A percentile compares a stretch with the other conserved stretches of the same genome.
phyloP scores from a whole-genome alignment of 2,329 filamentous ascomycete species.

The Sporothrix euskadiensis region DNA sequence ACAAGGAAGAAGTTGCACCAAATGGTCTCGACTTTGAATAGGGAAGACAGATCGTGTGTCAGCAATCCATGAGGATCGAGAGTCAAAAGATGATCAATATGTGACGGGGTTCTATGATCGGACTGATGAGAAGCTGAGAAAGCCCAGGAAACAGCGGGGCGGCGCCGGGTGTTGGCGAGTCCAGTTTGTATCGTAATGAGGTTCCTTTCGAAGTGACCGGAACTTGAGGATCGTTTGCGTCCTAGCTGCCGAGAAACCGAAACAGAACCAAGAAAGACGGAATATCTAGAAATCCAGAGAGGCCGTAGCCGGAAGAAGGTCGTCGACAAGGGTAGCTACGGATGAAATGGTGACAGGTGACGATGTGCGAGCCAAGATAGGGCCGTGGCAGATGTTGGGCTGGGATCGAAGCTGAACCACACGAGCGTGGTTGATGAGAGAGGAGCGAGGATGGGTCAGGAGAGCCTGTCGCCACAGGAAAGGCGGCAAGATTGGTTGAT shows the following conservation, averaged over 20 bases:
- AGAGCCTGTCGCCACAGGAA: slow-evolving; percentile 7
- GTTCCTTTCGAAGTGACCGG: neutral
- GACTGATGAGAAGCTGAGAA: neutral
- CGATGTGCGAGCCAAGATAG: neutral
- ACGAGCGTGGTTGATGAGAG: no score
- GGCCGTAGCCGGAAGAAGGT: no score
- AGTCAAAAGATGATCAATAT: neutral
- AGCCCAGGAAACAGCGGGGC: no score
- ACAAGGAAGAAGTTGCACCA: neutral
- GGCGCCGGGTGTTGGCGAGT: neutral
- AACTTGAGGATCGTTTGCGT: neutral
- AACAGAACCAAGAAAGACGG: neutral
- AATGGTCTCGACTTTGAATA: neutral
- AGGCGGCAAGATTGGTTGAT: slow-evolving; percentile 22
- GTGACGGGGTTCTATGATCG: neutral
- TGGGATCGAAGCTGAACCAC: slow-evolving; percentile 11
- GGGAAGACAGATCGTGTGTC: neutral
- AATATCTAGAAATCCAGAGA: neutral
- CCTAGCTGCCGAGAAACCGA: neutral
- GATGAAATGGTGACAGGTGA: neutral
- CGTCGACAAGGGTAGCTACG: neutral
- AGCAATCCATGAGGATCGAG: slow-evolving; percentile 20
- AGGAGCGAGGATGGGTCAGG: neutral
- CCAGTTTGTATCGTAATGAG: neutral
- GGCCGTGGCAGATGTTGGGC: slow-evolving; percentile 17